Evolutionary conservation across 1,284 basidiomycete species (phyloP).

Genomic region (Puccinia coronata): DNA sequence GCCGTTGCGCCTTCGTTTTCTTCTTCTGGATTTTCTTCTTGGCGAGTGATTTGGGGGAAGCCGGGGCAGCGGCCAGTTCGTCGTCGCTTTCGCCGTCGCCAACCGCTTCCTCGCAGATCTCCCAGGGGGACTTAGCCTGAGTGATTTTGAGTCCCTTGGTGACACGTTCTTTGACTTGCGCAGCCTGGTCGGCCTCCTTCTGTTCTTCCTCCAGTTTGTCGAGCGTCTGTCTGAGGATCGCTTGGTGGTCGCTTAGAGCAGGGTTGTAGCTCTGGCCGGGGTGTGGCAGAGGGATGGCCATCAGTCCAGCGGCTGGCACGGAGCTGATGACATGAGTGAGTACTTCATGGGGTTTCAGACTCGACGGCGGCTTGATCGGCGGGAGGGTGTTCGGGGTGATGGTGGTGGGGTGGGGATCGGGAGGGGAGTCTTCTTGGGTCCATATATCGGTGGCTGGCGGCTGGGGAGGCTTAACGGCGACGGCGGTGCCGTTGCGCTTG

Average conservation of each 20-base stretch:
- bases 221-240: slow-evolving; percentile 15
- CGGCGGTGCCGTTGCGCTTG: slow-evolving; percentile 33
- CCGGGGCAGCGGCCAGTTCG: not conserved
- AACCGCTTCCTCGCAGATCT: slow-evolving; percentile 41
- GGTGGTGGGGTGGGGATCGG: not conserved
- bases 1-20: slow-evolving; percentile 43
- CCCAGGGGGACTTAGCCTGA: slow-evolving; percentile 17
- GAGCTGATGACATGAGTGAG: not conserved
- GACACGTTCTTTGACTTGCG: slow-evolving; percentile 28
- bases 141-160: not conserved
- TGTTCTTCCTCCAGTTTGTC: slow-evolving; percentile 36
- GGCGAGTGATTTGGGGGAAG: slow-evolving; percentile 1
- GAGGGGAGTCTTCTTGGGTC: not conserved
- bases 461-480: slow-evolving; percentile 30
- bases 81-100: slow-evolving; percentile 36
- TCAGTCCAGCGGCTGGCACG: slow-evolving; percentile 14
- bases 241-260: slow-evolving; percentile 36
- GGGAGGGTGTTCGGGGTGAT: not conserved
- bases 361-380: slow-evolving; percentile 22
- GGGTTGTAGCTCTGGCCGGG: slow-evolving; percentile 48
- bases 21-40: slow-evolving; percentile 29
- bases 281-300: slow-evolving; percentile 35
- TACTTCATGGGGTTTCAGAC: not conserved
- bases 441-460: slow-evolving; percentile 21
- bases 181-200: not conserved